Base-by-base conservation (phyloP, 176 grass and related monocot genomes). In the Triticum monococcum region DNA sequence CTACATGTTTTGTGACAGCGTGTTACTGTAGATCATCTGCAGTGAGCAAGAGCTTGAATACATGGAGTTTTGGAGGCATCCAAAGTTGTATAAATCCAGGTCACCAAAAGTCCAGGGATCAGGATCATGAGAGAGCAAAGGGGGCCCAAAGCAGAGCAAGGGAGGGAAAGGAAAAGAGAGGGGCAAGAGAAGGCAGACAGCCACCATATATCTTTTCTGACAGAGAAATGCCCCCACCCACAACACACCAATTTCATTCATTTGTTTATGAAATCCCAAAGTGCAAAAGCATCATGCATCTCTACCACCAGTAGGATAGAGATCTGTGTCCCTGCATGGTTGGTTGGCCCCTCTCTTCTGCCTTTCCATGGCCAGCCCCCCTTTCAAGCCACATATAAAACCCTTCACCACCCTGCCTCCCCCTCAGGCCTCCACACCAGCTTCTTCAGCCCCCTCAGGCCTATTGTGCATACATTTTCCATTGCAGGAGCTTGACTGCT, bases 201-300 rank as follows among this genome's bases (percentile, higher is more conserved):
- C 25, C 69, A 81, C 75, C n/a, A 37, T 83, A 46, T 83, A 71
- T 79, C 75, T 87, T 93, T 88, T 84, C 43, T 93, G 86, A 86
- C 90, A 91, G 77, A 45, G 83, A 83, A 68, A 12, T 80, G 43
- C 73, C 82, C 81, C 88, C 79, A 88, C 86, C 31, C 79, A 86
- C 77, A 81, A 38, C 79, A 83, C 40, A 63, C 16, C 31, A 62
- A 12, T 26, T 64, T 73, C 20, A 59, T 59, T 22, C 56, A 45
- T 82, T 12, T 75, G 76, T 82, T 5, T 56, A 72, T 83, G 37
- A 88, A 86, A 86, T 87, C 68, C 28, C 75, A 83, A 77, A 84
- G 59, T 76, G 77, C 72, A 86, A 88, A 85, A 72, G 61, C 62
- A 36, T 8, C 82, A 67, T 91, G 37, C 84, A 28, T 71, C 84